Evolutionary conservation across 352 stramenopile genomes (phyloP).

Genomic region (Phytophthora sansomeana): DNA sequence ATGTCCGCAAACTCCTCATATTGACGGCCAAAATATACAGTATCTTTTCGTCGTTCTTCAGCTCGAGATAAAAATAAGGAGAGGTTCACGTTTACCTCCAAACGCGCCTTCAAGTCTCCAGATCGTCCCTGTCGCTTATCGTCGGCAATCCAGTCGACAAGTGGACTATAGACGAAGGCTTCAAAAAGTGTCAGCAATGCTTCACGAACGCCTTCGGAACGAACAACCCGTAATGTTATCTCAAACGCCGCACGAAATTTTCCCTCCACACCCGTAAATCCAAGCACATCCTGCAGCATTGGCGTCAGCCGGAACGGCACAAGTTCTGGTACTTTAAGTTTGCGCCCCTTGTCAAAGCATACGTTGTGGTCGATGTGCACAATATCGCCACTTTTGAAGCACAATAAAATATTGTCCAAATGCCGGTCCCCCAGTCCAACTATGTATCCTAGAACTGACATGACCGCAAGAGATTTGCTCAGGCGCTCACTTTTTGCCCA

Average conservation of each 20-base stretch:
- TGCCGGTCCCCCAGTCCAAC: constrained; percentile 92
- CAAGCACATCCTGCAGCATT: constrained; percentile 80
- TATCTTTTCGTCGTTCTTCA: constrained; percentile 78
- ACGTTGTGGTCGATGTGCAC: constrained; percentile 95
- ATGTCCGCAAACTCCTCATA: constrained; percentile 38
- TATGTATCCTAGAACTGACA: constrained; percentile 90
- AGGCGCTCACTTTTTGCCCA: constrained; percentile 69
- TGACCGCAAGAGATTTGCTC: constrained; percentile 83
- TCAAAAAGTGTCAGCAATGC: constrained; percentile 79
- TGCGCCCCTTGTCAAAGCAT: constrained; percentile 91
- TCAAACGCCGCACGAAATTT: constrained; percentile 80
- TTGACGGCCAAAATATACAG: constrained; percentile 50
- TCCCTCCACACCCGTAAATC: constrained; percentile 78
- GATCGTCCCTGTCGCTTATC: constrained; percentile 45
- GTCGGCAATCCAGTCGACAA: constrained; percentile 77
- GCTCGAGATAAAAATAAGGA: constrained; percentile 86
- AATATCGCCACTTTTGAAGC: constrained; percentile 77
- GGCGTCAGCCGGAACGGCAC: constrained; percentile 92
- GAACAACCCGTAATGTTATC: constrained; percentile 73
- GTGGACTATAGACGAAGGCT: constrained; percentile 88
- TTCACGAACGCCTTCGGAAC: constrained; percentile 69
- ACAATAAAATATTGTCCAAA: constrained; percentile 93
- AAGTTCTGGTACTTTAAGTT: constrained; percentile 90
- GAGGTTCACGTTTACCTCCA: constrained; percentile 88
- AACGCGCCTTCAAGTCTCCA: constrained; percentile 66